Base-by-base conservation (phyloP, 1,284 basidiomycete species). In the Trichosporon sp. region DNA sequence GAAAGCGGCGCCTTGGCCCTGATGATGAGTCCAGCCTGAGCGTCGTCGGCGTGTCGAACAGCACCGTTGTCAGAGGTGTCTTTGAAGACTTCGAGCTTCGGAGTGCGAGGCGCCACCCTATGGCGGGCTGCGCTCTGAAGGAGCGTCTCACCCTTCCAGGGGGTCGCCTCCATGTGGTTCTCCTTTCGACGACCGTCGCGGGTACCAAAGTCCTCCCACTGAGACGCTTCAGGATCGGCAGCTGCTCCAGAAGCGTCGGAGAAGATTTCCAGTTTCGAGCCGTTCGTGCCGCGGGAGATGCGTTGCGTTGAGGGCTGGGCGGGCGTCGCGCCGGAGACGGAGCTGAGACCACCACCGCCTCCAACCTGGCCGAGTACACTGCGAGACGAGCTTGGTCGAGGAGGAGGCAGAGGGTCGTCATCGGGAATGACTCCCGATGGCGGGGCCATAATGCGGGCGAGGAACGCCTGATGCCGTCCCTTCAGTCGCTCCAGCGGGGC, bases 401-500 rank as follows among this genome's bases (percentile, higher is more conserved):
- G 35, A 1, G 65, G 38, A 14, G 68, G 66, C 10, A 54, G 37
- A 32, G 74, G 79, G 12, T 80, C 80, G 59, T 83, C 82, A 2
- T 83, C 79, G 0, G 79, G 75, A 65, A 80, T 69, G 46, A 73
- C 67, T 6, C 79, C 78, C 1, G 83, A 80, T 2, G 84, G 80
- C 4, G 84, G 79, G 3, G 81, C 80, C 76, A 85, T 81, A 79
- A 87, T 87, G 14, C 93, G 89, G 73, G 91, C 91, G 75, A 92
- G 90, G 82, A 96, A 98, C 54, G 94, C 91, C 37, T 89, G 86
- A 81, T 95, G 93, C 67, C 90, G 87, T 67, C 88, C 89, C 85
- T 95, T 95, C 69, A 99, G 87, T 26, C 94, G 88, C 77, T 95
- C 93, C 16, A 92, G 78, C 1, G 95, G 95, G 14, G 92, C 88